Evolutionary conservation across 2,329 filamentous ascomycete species (phyloP), one percentile per base, ranked within the genome.

Genomic region (Xylariaceae sp.): DNA sequence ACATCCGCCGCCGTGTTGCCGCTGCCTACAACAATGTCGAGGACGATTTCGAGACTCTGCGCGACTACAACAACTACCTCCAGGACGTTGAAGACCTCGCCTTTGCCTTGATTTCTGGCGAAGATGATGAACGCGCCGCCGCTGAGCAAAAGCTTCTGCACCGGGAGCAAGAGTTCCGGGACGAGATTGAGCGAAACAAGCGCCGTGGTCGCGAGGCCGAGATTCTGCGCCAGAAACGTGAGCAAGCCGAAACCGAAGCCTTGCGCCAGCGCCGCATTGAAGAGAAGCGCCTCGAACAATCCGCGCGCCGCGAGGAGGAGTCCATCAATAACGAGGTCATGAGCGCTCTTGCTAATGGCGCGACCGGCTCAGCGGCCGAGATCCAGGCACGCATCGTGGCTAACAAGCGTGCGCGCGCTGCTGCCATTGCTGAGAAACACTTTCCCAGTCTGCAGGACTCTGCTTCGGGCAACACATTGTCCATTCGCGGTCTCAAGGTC

Each of bases 61-160:
- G 84, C 49, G 88, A 87, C 71, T 99, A 88, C 79, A 97, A 99
- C 76, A 88, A 97, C 74, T 97, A 97, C 76, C 85, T 99, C 10
- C 91, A 97, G 75, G 87, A 90, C 70, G 90, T 96, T 45, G 94
- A 99, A 77, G 86, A 88, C 65, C 83, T 97, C 62, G 92, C 92
- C 1, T 92, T 92, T 76, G 93, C 97, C 71, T 81, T 99, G 8
- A 88, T 97, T 56, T 81, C 86, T 64, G 86, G 87, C 48, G 81
- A 78, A 49, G 86, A 92, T 60, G 80, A 87, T 0, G 84, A 86
- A n/a, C 83, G 76, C 57, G 70, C 70, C 35, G 71, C 71, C 9
- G 78, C 78, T 45, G 83, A 82, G 64, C 65, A 69, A 23, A 70
- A 77, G 60, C 75, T 82, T 11, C 64, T 73, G 50, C 69, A 82